Evolutionary conservation across 176 grass and related monocot genomes (phyloP).

Genomic region (Saccharum spontaneum): DNA sequence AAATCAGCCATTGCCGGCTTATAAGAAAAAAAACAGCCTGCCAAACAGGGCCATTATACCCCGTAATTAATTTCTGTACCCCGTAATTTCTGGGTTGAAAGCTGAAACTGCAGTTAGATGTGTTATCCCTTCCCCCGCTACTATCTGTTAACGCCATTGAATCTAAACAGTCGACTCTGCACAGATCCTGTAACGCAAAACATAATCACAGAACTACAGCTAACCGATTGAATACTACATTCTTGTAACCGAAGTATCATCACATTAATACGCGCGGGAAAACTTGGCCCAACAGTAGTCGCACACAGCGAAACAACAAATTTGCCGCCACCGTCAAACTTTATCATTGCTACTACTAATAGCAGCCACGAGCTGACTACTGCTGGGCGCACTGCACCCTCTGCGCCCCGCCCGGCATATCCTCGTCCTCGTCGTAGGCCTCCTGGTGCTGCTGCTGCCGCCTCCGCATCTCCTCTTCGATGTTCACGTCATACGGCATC

Average conservation of each 20-base stretch:
- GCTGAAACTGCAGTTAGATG: too few species aligned
- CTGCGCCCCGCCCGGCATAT: conserved; percentile 55
- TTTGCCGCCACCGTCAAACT: neutral
- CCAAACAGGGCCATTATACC: too few species aligned
- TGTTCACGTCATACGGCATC: conserved; percentile 64
- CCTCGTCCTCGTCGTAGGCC: conserved; percentile 84
- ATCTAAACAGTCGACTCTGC: too few species aligned
- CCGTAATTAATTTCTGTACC: too few species aligned
- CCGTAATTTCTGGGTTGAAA: too few species aligned
- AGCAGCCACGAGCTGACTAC: neutral
- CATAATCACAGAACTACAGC: neutral
- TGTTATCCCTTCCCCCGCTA: too few species aligned
- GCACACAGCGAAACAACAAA: neutral
- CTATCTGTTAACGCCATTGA: too few species aligned
- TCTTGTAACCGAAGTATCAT: conserved; percentile 6
- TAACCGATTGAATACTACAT: neutral
- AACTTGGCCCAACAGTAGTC: conserved; percentile 15
- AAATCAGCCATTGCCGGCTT: too few species aligned
- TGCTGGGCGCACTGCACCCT: conserved; percentile 94
- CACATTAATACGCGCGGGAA: neutral
- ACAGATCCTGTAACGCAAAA: too few species aligned
- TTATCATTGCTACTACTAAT: neutral
- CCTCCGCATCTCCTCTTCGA: conserved; percentile 77
- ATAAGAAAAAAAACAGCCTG: too few species aligned
- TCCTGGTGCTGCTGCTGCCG: conserved; percentile 83